Evolutionary conservation across 176 grass and related monocot genomes (phyloP).

Genomic region (Musa troglodytarum): DNA sequence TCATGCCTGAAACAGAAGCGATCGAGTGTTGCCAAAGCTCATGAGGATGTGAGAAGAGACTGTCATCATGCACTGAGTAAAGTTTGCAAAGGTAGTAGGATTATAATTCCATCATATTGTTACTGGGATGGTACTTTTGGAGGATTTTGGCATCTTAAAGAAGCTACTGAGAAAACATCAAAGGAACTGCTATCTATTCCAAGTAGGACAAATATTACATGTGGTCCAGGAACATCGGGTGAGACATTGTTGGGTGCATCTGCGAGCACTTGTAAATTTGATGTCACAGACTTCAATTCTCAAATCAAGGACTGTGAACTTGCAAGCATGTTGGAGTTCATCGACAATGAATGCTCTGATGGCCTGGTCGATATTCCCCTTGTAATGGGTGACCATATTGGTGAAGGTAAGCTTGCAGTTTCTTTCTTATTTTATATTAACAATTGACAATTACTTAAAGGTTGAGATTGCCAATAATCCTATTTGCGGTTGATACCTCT

Average conservation of each 20-base stretch:
- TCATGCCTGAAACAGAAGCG: conserved; percentile 60
- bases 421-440: conserved; percentile 11
- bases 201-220: conserved; percentile 23
- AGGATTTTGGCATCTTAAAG: conserved; percentile 31
- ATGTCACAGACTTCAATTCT: conserved; percentile 17
- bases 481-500: no score
- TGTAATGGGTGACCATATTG: conserved; percentile 32
- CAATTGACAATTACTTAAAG: not conserved
- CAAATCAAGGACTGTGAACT: conserved; percentile 32
- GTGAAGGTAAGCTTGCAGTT: conserved; percentile 45
- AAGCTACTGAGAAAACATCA: conserved; percentile 20
- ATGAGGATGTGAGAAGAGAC: conserved; percentile 68
- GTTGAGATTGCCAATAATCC: no score
- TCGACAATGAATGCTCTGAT: conserved; percentile 47
- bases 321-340: conserved; percentile 29
- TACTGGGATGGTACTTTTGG: conserved; percentile 30
- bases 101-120: conserved; percentile 66
- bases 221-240: conserved; percentile 51
- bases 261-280: conserved; percentile 29
- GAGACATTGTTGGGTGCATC: conserved; percentile 44
- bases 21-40: conserved; percentile 58
- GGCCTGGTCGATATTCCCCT: conserved; percentile 41
- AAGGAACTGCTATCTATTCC: conserved; percentile 27
- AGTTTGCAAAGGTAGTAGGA: conserved; percentile 51
- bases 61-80: conserved; percentile 45